phyloP scores from a whole-genome alignment of 495 filamentous ascomycete genomes.

The Margaritispora aquatica region DNA sequence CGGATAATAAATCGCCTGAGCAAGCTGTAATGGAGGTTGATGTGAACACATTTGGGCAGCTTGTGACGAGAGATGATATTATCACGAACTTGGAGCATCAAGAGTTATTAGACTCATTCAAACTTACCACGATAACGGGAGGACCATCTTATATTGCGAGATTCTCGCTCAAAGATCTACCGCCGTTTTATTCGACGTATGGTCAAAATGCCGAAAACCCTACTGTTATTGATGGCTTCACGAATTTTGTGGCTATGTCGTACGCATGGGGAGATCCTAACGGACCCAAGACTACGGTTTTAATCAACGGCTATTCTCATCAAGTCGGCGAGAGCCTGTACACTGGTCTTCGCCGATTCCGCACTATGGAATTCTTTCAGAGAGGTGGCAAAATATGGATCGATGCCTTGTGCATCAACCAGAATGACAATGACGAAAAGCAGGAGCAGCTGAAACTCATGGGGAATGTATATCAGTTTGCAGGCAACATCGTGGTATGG shows the following conservation, averaged over 20 bases:
- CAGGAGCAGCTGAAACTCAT: neutral
- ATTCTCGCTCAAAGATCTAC: no score
- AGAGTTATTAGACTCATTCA: no score
- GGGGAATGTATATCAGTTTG: neutral
- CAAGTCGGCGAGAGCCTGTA: neutral
- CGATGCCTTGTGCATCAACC: neutral
- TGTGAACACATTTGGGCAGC: no score
- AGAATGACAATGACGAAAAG: neutral
- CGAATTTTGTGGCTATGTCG: neutral
- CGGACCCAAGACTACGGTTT: neutral
- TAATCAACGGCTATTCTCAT: neutral
- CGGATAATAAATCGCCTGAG: no score
- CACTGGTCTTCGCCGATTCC: neutral
- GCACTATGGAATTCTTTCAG: neutral
- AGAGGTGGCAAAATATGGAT: neutral
- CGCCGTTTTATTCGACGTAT: no score
- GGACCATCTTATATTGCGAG: no score
- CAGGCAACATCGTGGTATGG: neutral
- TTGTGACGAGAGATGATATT: no score
- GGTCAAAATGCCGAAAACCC: no score
- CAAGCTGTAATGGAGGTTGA: no score
- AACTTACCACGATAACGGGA: no score
- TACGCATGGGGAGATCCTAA: neutral
- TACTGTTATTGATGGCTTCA: no score
- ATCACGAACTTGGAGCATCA: no score